A percentile compares a stretch with the other conserved stretches of the same genome.
Evolutionary conservation across 1,284 basidiomycete species (phyloP).

Genomic region (Afroboletus lepidellus): DNA sequence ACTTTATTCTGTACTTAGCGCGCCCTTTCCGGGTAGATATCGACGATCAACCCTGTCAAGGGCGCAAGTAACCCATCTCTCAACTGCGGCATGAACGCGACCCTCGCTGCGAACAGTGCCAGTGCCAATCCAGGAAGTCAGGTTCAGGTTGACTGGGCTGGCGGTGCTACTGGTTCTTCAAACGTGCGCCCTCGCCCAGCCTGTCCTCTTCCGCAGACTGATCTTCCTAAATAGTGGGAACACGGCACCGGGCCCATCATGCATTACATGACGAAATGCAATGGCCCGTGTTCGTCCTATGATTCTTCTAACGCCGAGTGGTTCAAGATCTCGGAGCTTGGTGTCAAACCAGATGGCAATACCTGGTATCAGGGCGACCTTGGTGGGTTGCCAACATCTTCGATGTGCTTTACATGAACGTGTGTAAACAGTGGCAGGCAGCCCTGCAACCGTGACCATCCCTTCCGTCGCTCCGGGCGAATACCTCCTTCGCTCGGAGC

Average conservation of each 20-base stretch:
- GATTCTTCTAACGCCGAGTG: conserved; percentile 37
- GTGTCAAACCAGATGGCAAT: conserved; percentile 18
- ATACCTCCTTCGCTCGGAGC: conserved; percentile 71
- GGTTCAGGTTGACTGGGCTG: conserved; percentile 34
- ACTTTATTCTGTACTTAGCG: not conserved
- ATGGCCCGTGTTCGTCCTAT: conserved; percentile 34
- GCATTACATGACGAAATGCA: conserved; percentile 40
- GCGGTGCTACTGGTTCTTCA: conserved; percentile 30
- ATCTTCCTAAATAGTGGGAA: conserved; percentile 32
- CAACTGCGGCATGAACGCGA: conserved; percentile 44
- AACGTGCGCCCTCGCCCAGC: conserved; percentile 22
- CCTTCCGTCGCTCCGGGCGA: conserved; percentile 58
- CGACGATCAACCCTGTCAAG: conserved; percentile 41
- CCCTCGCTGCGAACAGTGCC: conserved; percentile 37
- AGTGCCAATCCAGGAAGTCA: conserved; percentile 42
- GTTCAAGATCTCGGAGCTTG: conserved; percentile 42
- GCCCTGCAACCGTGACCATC: conserved; percentile 47
- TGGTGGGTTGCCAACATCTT: conserved; percentile 26
- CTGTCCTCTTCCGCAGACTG: not conserved
- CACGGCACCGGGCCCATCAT: conserved; percentile 40
- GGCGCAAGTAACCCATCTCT: conserved; percentile 39
- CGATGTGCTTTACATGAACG: not conserved
- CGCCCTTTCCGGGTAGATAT: conserved; percentile 20
- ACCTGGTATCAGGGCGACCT: conserved; percentile 44
- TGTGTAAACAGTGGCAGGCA: conserved; percentile 32